Conservation (phyloP, 768 basidiomycete species). For the Suillus spraguei region DNA sequence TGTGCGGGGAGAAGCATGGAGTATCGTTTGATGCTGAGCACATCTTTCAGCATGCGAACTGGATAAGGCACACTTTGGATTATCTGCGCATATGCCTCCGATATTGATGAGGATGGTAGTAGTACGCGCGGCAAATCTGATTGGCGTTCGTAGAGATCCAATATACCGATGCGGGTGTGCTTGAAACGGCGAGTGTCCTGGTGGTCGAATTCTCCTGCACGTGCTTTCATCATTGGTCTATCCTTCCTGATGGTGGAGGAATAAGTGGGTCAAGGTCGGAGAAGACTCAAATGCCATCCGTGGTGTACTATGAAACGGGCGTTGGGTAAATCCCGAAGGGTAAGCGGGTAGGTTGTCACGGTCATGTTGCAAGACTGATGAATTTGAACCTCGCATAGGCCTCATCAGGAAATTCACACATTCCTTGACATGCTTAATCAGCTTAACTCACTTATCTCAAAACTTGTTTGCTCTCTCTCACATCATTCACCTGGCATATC, state of each 20-base stretch:
- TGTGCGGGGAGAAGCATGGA: conserved; percentile 52
- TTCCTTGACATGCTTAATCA: too few relatives aligned
- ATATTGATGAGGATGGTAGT: conserved; percentile 43
- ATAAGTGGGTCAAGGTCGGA: neutral
- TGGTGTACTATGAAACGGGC: neutral
- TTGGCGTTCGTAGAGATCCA: conserved; percentile 70
- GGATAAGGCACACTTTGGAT: conserved; percentile 57
- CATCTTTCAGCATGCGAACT: conserved; percentile 67
- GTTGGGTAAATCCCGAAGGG: neutral
- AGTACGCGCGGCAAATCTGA: conserved; percentile 40
- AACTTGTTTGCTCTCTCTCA: too few relatives aligned
- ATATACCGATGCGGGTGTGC: conserved; percentile 53
- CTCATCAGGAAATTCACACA: too few relatives aligned
- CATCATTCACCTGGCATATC: too few relatives aligned
- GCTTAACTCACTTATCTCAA: too few relatives aligned
- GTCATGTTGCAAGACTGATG: too few relatives aligned
- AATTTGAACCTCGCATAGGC: too few relatives aligned
- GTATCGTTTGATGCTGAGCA: conserved; percentile 55
- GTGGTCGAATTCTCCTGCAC: neutral
- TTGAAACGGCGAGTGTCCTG: neutral
- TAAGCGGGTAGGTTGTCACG: too few relatives aligned
- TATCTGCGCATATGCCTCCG: conserved; percentile 51
- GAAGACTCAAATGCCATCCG: neutral
- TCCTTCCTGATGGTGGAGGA: neutral
- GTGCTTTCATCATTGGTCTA: neutral